Evolutionary conservation across 2,329 filamentous ascomycete genomes (phyloP).

Genomic region (Biscogniauxia mediterranea): DNA sequence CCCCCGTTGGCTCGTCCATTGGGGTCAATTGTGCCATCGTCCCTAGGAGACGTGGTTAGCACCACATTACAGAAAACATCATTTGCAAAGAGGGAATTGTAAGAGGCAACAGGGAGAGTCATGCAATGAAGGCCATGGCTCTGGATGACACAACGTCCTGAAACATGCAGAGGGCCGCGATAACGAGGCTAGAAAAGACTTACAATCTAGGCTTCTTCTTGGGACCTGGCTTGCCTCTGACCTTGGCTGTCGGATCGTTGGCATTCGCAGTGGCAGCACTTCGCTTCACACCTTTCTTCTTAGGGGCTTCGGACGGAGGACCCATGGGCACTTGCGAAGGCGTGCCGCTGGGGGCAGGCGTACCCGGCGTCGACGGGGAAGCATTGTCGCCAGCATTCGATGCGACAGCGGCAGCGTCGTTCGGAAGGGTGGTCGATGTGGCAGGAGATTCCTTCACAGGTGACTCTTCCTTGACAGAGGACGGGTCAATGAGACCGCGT

Average conservation of each 20-base stretch:
- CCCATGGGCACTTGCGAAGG: slow-evolving; percentile 57
- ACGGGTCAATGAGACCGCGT: slow-evolving; percentile 47
- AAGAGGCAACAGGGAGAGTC: slow-evolving; percentile 4
- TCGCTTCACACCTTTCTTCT: slow-evolving; percentile 75
- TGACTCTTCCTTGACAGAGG: slow-evolving; percentile 43
- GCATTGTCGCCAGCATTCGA: slow-evolving; percentile 52
- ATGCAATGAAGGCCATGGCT: slow-evolving; percentile 1
- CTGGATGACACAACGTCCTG: neutral
- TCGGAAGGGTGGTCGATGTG: slow-evolving; percentile 39
- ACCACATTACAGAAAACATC: slow-evolving; percentile 12
- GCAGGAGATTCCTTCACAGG: slow-evolving; percentile 48
- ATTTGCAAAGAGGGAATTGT: neutral
- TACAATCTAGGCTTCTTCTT: slow-evolving; percentile 97
- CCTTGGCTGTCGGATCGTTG: slow-evolving; percentile 57
- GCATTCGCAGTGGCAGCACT: slow-evolving; percentile 65
- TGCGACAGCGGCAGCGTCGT: slow-evolving; percentile 35
- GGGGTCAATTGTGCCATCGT: slow-evolving; percentile 63
- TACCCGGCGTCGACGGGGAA: slow-evolving; percentile 59
- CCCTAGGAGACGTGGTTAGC: slow-evolving; percentile 43
- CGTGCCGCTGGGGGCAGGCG: slow-evolving; percentile 55
- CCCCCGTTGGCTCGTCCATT: slow-evolving; percentile 47
- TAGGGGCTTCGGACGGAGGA: slow-evolving; percentile 59
- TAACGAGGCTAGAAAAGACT: slow-evolving; percentile 40
- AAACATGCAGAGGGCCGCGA: neutral
- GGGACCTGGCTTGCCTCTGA: slow-evolving; percentile 83